Conservation (phyloP, 2,329 filamentous ascomycete species). For the Stromatinia cepivora region DNA sequence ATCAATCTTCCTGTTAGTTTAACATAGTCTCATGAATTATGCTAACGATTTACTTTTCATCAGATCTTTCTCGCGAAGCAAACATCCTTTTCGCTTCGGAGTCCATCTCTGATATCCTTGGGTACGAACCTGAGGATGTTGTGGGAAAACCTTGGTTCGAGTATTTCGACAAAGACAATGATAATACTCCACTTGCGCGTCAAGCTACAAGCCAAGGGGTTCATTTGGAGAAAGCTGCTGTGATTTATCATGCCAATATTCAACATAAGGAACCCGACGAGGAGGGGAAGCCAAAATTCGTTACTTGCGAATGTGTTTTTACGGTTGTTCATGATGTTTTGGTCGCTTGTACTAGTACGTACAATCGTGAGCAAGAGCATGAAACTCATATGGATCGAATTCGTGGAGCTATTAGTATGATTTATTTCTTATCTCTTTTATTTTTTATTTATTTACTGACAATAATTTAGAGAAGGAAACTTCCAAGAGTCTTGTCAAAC, state of each 20-base stretch:
- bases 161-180: constrained; percentile 69
- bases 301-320: constrained; percentile 85
- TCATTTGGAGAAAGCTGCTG: constrained; percentile 78
- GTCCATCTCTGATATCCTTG: constrained; percentile 79
- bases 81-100: constrained; percentile 82
- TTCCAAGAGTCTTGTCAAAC: constrained; percentile 44
- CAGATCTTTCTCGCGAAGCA: constrained; percentile 73
- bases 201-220: constrained; percentile 68
- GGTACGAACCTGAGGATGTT: constrained; percentile 74
- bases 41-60: constrained; percentile 27
- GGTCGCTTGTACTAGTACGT: constrained; percentile 81
- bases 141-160: constrained; percentile 77
- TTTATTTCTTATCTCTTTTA: too few relatives aligned
- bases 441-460: background rate
- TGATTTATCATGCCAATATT: constrained; percentile 76
- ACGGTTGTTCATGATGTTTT: constrained; percentile 86
- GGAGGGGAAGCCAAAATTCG: constrained; percentile 48
- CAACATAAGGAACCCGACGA: constrained; percentile 61
- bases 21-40: constrained; percentile 22
- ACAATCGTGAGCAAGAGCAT: constrained; percentile 46
- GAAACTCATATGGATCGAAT: constrained; percentile 1
- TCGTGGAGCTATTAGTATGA: constrained; percentile 9
- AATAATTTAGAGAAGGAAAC: background rate
- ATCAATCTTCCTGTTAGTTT: constrained; percentile 16
- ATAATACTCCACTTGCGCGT: constrained; percentile 74